A percentile compares a stretch with the other conserved stretches of the same genome.
These are phyloP conservation scores for Xerocomus amazonicus DNA, from an alignment of 1,284 basidiomycete genomes.

Conservation along the genomic window DNA sequence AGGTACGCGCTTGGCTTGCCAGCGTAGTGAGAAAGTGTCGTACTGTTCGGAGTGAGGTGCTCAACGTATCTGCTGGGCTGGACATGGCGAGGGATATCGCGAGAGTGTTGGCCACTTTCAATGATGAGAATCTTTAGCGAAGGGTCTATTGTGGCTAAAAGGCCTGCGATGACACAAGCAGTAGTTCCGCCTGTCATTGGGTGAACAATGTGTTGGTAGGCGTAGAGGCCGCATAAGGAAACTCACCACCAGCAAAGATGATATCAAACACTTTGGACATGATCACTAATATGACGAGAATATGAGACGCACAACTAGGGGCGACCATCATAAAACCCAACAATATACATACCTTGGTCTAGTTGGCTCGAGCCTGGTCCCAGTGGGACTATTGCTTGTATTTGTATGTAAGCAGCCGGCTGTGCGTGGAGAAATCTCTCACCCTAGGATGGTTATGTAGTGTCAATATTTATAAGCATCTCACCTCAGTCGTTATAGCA, in stretches of 20 bases:
- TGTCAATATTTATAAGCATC: too few relatives aligned
- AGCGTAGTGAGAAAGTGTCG: slow-evolving; percentile 42
- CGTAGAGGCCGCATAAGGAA: too few relatives aligned
- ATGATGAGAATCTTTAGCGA: slow-evolving; percentile 41
- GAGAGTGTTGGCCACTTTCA: slow-evolving; percentile 48
- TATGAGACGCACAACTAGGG: too few relatives aligned
- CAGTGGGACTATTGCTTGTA: too few relatives aligned
- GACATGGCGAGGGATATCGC: slow-evolving; percentile 43
- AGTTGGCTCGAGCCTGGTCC: too few relatives aligned
- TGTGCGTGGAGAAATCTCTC: too few relatives aligned
- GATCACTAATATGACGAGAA: too few relatives aligned
- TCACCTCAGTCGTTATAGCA: too few relatives aligned
- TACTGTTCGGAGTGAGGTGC: slow-evolving; percentile 31
- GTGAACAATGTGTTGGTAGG: neutral
- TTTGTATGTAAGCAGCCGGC: too few relatives aligned
- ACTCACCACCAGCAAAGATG: neutral
- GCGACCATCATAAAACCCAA: too few relatives aligned
- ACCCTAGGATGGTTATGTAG: too few relatives aligned
- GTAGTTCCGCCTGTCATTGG: neutral
- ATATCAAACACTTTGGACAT: neutral
- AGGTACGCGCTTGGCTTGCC: slow-evolving; percentile 35
- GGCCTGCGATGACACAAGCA: slow-evolving; percentile 36
- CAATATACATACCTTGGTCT: too few relatives aligned
- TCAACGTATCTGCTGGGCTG: slow-evolving; percentile 48
- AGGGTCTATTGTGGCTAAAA: slow-evolving; percentile 39